A percentile compares a stretch with the other conserved stretches of the same genome.
phyloP scores from a whole-genome alignment of 768 basidiomycete genomes.

The Pulveroboletus sp. region DNA sequence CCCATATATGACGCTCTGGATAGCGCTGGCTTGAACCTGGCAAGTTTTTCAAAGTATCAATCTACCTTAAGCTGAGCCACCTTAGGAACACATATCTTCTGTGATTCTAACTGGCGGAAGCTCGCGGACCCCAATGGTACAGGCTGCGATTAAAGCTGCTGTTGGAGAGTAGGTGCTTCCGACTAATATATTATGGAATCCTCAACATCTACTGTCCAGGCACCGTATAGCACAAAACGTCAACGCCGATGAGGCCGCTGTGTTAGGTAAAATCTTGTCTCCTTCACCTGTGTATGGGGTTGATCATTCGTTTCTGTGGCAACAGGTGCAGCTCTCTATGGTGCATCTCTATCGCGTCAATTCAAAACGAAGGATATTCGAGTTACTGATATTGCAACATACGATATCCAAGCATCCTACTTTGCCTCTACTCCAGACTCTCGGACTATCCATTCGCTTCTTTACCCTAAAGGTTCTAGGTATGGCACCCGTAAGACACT shows the following conservation, averaged over 20 bases:
- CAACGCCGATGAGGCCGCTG: conserved; percentile 95
- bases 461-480: conserved; percentile 79
- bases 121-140: conserved; percentile 89
- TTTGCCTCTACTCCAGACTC: conserved; percentile 52
- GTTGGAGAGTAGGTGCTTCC: conserved; percentile 66
- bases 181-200: not conserved
- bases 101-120: conserved; percentile 92
- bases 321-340: conserved; percentile 80
- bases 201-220: conserved; percentile 31
- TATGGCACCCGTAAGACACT: conserved; percentile 80
- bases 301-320: not conserved
- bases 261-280: conserved; percentile 53
- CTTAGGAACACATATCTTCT: conserved; percentile 74
- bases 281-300: not conserved
- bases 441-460: conserved; percentile 66
- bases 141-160: conserved; percentile 67
- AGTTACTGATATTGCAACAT: conserved; percentile 64
- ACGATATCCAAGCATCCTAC: conserved; percentile 80
- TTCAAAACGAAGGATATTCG: conserved; percentile 96
- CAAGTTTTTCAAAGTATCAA: conserved; percentile 29
- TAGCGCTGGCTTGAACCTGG: conserved; percentile 63
- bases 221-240: conserved; percentile 90
- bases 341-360: conserved; percentile 80
- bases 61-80: not conserved
- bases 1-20: conserved; percentile 74